Conservation (phyloP, 306 rosid genomes). For the Medicago arabica region DNA sequence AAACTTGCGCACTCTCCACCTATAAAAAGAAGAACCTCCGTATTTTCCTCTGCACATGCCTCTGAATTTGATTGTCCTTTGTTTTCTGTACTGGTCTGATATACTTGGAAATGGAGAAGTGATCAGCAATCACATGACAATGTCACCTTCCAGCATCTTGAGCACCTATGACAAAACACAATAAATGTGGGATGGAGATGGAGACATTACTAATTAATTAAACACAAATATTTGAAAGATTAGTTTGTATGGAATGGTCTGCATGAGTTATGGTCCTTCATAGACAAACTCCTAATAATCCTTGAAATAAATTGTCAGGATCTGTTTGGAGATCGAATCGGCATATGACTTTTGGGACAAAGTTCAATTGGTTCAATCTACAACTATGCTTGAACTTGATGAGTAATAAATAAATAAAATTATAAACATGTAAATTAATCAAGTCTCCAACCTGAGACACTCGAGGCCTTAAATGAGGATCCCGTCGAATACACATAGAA, state of each 20-base stretch:
- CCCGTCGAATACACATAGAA: conserved; percentile 73
- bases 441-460: conserved; percentile 81
- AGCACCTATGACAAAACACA: conserved; percentile 63
- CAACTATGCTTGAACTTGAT: no score
- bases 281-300: background rate
- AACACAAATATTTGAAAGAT: background rate
- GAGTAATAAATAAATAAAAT: no score
- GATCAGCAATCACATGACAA: conserved; percentile 48
- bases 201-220: background rate
- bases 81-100: background rate
- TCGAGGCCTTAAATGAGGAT: conserved; percentile 80
- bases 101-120: conserved; percentile 18
- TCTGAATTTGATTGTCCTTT: conserved; percentile 20
- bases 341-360: no score
- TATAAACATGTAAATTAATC: background rate
- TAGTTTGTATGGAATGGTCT: background rate
- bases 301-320: no score
- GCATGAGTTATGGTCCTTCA: background rate
- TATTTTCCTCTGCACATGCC: background rate
- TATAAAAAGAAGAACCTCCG: background rate
- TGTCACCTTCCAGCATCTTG: conserved; percentile 87
- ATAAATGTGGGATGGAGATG: conserved; percentile 27
- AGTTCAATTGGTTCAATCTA: no score
- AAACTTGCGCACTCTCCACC: background rate
- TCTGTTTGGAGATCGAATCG: no score